Conservation (phyloP, 2,329 filamentous ascomycete species). For the Alternaria rosae region DNA sequence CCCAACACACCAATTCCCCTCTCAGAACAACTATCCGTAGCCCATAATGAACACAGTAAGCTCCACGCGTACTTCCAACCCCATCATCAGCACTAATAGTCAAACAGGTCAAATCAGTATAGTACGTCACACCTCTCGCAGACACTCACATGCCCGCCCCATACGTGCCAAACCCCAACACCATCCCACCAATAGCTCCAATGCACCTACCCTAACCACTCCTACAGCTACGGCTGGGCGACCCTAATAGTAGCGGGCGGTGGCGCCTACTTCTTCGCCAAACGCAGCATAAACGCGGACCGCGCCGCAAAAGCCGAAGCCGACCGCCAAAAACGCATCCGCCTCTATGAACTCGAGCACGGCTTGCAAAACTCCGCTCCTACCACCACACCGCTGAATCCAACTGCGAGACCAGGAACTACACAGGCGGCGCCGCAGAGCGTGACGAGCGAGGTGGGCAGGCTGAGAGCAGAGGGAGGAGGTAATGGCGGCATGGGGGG, state of each 20-base stretch:
- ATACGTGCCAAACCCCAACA: neutral
- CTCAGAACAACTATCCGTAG: neutral
- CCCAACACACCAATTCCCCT: neutral
- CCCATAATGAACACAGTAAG: constrained; percentile 62
- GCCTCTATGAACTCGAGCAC: constrained; percentile 44
- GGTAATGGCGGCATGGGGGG: constrained; percentile 19
- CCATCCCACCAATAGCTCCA: neutral
- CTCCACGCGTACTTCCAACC: neutral
- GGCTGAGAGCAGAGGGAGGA: constrained; percentile 15
- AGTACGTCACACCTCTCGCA: constrained; percentile 54
- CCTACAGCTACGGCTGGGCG: constrained; percentile 84
- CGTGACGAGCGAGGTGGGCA: constrained; percentile 13
- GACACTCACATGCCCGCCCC: neutral
- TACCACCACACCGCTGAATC: constrained; percentile 19
- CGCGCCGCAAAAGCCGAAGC: constrained; percentile 73
- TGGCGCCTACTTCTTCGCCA: constrained; percentile 94
- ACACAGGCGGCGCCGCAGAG: constrained; percentile 17
- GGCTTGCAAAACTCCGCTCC: constrained; percentile 6
- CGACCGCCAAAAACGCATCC: constrained; percentile 42
- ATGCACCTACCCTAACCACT: constrained; percentile 5
- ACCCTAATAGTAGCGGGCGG: constrained; percentile 84
- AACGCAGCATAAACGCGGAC: constrained; percentile 91
- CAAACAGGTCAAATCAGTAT: constrained; percentile 64
- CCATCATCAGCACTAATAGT: neutral
- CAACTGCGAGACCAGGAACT: constrained; percentile 13